These are phyloP conservation scores for Thelephora terrestris DNA, from an alignment of 1,284 basidiomycete species.

Conservation along the genomic window DNA sequence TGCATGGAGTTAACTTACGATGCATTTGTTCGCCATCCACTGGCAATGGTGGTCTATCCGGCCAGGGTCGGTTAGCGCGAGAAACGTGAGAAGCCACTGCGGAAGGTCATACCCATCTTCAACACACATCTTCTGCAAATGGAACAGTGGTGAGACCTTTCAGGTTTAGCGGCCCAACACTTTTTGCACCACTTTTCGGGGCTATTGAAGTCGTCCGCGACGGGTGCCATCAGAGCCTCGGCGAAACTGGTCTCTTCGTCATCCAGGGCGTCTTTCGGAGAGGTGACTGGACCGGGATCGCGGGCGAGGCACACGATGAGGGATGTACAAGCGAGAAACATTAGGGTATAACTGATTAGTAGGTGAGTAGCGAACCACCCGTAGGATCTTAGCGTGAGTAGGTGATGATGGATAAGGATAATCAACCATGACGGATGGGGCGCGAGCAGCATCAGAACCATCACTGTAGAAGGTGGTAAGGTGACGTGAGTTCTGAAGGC, in stretches of 20 bases:
- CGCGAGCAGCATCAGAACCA: slow-evolving; percentile 47
- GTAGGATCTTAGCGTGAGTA: slow-evolving; percentile 39
- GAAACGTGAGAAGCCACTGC: slow-evolving; percentile 10
- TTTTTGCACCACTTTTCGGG: slow-evolving; percentile 66
- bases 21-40: slow-evolving; percentile 74
- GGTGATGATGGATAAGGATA: slow-evolving; percentile 56
- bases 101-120: slow-evolving; percentile 62
- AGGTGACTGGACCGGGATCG: slow-evolving; percentile 59
- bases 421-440: slow-evolving; percentile 66
- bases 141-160: slow-evolving; percentile 68
- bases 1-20: slow-evolving; percentile 37
- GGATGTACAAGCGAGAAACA: slow-evolving; percentile 57
- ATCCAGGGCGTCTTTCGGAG: slow-evolving; percentile 20
- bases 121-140: slow-evolving; percentile 71
- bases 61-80: not conserved
- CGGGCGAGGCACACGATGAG: slow-evolving; percentile 60
- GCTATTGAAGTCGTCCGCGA: slow-evolving; percentile 34
- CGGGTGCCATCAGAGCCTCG: slow-evolving; percentile 46
- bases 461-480: slow-evolving; percentile 28
- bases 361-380: slow-evolving; percentile 43
- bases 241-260: slow-evolving; percentile 41
- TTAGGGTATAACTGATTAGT: slow-evolving; percentile 45
- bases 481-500: slow-evolving; percentile 2
- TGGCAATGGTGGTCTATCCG: slow-evolving; percentile 78
- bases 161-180: slow-evolving; percentile 73